Evolutionary conservation across 345 rosid genomes (phyloP).

Genomic region (Camelina laxa): DNA sequence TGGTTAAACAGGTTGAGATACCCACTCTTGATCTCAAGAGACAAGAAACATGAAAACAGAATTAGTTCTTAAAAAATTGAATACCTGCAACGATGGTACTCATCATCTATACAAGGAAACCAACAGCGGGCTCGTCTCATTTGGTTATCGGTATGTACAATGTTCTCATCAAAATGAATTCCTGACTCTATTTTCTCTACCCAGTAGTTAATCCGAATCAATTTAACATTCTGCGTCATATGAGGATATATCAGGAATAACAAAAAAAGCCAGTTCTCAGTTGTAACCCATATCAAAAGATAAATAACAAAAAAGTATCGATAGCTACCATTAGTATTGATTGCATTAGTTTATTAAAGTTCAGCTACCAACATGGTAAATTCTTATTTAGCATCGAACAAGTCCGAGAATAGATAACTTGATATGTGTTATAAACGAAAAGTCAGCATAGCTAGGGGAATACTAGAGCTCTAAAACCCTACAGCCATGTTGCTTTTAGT

Average conservation of each 20-base stretch:
- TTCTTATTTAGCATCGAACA: slow-evolving; percentile 7
- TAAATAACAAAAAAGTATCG: background rate
- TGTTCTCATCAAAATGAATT: slow-evolving; percentile 76
- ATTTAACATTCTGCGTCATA: slow-evolving; percentile 90
- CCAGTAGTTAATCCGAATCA: slow-evolving; percentile 85
- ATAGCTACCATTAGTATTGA: slow-evolving; percentile 13
- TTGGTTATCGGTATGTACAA: slow-evolving; percentile 87
- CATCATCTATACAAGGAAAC: slow-evolving; percentile 93
- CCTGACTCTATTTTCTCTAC: slow-evolving; percentile 91
- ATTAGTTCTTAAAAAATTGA: background rate
- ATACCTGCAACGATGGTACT: slow-evolving; percentile 87
- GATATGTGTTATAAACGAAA: background rate
- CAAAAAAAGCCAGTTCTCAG: background rate
- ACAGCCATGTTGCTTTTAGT: no score
- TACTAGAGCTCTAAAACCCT: background rate
- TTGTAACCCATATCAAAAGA: slow-evolving; percentile 11
- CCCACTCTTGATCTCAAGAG: slow-evolving; percentile 22
- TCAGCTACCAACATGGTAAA: slow-evolving; percentile 2
- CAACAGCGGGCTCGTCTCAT: slow-evolving; percentile 94
- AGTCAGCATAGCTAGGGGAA: slow-evolving; percentile 5
- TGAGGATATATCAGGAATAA: slow-evolving; percentile 24
- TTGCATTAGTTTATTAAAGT: background rate
- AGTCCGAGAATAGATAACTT: background rate
- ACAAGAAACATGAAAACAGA: slow-evolving; percentile 9
- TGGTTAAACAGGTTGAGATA: slow-evolving; percentile 6